Base-by-base conservation (phyloP, 2,329 filamentous ascomycete species). In the Colletotrichum graminicola region DNA sequence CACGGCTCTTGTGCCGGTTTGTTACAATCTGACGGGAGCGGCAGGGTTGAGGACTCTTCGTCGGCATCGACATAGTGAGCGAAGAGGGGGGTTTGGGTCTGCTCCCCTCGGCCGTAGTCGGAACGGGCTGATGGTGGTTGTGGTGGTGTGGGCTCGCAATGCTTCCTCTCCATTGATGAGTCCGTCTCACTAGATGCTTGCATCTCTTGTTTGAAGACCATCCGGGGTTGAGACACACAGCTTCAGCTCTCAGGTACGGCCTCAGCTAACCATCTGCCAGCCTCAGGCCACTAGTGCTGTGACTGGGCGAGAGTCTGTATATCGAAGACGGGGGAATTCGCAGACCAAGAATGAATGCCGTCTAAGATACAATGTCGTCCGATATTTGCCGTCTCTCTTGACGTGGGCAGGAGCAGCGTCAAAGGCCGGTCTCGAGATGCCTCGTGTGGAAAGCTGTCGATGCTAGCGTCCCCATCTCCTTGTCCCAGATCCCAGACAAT, bases 401-500 rank as follows among this genome's bases (percentile, higher is more conserved):
- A 52, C 43, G 49, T 55, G 34, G 39, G 23, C 26, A 66, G 47
- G 51, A 39, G 57, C 47, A 21, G n/a, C 10, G 45, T 23, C 49
- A 67, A 41, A 52, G 12, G 34, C 55, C 56, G 34, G 63, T 52
- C 67, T 67, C 63, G 45, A 62, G 51, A 43, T 62, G 63, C 32
- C 51, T 67, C 21, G 49, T 32, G 63, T 51, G 49, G 23, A 67
- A 14, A 18, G 43, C 56, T 41, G 57, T 34, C 32, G 52, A 11
- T 23, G 32, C 11, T 12, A 23, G 11, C n/a, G 21, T 32, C n/a
- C 21, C 23, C 21, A 8, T 23, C 14, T n/a, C n/a, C 60, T 36
- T 39, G 16, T 12, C 29, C 45, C 45, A 23, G 47, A n/a, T 51
- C 39, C 36, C 52, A 29, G 66, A 66, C 66, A 29, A 23, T 23